Base-by-base conservation (phyloP, 192 early-diverging fungal species). In the Backusella liffmaniae region DNA sequence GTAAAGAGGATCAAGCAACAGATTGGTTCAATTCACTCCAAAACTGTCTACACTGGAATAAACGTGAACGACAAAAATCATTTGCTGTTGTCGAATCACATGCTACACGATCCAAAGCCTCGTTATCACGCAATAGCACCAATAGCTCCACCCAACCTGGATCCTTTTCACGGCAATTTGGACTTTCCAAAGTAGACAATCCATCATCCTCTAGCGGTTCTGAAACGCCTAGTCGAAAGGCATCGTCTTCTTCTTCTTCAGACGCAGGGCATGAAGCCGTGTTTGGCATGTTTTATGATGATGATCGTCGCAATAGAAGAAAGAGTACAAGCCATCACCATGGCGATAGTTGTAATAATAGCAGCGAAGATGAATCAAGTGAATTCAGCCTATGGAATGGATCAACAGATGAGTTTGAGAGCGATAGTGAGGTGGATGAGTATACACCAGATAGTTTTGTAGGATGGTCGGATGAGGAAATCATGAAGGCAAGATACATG, bases 1-100 rank as follows among this genome's bases (percentile, higher is more conserved):
- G 77, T 46, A 78, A 78, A 21, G 72, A 78, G 18, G 77, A 78
- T 37, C 77, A 78, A 30, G 72, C 77, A 9, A 68, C 87, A 36
- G 98, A 99, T 82, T 99, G 98, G 98, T 98, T 96, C 84, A 83
- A 91, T 72, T 89, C 91, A 15, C 83, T 99, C 10, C 90, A 89
- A 13, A 86, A 93, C 35, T 97, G 94, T 73, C 78, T 99, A 51
- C 88, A 91, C 62, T 99, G 98, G 98, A 99, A 99, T 80, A 91
- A 96, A 68, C 88, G 98, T 32, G 89, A 91, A 77, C 82, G 90
- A 13, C 98, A 99, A 85, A 97, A 96, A 78, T 85, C 89, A 37
- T 96, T 95, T 85, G 78, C 75, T 8, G 84, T 84, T 1, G 82
- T 85, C 0, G 86, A 88, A 41, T 83, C 82, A n/a, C 62, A 75